These are phyloP conservation scores for Microcyclosporella mali DNA, from an alignment of 2,329 filamentous ascomycete species.

Conservation along the genomic window DNA sequence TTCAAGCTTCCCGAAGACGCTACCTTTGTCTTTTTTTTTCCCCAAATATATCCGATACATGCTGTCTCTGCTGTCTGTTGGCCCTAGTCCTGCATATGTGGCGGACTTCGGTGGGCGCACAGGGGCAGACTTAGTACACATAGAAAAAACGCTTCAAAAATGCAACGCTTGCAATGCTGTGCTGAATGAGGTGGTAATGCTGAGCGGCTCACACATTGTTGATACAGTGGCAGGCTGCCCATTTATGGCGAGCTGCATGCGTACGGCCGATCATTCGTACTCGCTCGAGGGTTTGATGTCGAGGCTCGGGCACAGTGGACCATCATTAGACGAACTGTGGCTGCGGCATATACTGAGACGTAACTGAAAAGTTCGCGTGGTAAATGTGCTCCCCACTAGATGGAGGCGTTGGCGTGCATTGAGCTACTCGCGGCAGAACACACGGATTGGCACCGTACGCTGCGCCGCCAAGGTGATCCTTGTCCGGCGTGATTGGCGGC, in stretches of 20 bases:
- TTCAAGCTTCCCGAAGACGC: constrained; percentile 1
- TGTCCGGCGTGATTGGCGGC: constrained; percentile 76
- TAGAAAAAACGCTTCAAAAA: constrained; percentile 23
- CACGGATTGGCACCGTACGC: constrained; percentile 23
- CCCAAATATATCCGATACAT: constrained; percentile 13
- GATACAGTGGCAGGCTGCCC: constrained; percentile 16
- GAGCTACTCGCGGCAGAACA: constrained; percentile 20
- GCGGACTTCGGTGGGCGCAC: constrained; percentile 1
- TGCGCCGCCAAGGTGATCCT: constrained; percentile 30
- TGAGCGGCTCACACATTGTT: constrained; percentile 26
- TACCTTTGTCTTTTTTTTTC: not conserved
- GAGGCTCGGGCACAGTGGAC: not conserved
- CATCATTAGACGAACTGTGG: constrained; percentile 27
- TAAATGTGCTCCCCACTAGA: constrained; percentile 24
- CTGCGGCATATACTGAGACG: constrained; percentile 22
- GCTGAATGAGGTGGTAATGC: constrained; percentile 19
- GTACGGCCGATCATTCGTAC: too few species aligned
- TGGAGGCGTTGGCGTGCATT: constrained; percentile 31
- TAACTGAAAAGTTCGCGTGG: constrained; percentile 15
- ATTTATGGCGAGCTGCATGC: not conserved
- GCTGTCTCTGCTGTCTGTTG: constrained; percentile 5
- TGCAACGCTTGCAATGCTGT: constrained; percentile 31
- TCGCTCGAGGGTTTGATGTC: not conserved
- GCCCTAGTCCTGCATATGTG: constrained; percentile 6
- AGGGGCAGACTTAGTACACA: constrained; percentile 19